These are phyloP conservation scores for Nicotiana tomentosiformis DNA, from an alignment of 257 asterid species.

Conservation along the genomic window DNA sequence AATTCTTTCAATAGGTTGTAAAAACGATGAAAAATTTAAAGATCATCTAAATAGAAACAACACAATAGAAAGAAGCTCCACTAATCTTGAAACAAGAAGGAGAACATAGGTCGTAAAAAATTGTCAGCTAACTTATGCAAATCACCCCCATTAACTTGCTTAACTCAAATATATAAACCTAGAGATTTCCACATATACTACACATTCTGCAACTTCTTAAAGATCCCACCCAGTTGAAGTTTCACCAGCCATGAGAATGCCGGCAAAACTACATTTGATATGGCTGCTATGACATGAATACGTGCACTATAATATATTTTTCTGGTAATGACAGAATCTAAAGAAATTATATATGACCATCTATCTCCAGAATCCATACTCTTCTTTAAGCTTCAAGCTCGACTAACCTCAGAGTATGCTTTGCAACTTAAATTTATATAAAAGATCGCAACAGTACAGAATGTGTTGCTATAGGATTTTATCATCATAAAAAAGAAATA, in stretches of 20 bases:
- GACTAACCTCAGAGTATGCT: neutral
- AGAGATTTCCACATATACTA: neutral
- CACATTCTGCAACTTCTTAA: neutral
- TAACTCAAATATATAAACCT: neutral
- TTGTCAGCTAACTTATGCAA: neutral
- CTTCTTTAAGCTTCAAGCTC: neutral
- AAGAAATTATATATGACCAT: neutral
- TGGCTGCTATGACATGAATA: neutral
- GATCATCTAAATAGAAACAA: neutral
- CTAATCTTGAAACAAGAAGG: neutral
- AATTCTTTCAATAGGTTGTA: neutral
- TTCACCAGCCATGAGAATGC: neutral
- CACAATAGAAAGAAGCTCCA: neutral
- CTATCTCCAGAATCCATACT: neutral
- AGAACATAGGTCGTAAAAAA: neutral
- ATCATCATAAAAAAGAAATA: neutral
- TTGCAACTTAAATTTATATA: neutral
- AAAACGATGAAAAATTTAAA: neutral
- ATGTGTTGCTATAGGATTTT: neutral
- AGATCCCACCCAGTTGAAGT: neutral
- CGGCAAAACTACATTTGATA: neutral
- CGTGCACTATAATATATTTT: neutral
- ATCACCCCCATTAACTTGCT: constrained; percentile 2
- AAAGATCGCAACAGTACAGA: neutral
- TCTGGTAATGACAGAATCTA: neutral